Conservation (phyloP, 1,139 yeast genomes). For the Pichia sp. region DNA sequence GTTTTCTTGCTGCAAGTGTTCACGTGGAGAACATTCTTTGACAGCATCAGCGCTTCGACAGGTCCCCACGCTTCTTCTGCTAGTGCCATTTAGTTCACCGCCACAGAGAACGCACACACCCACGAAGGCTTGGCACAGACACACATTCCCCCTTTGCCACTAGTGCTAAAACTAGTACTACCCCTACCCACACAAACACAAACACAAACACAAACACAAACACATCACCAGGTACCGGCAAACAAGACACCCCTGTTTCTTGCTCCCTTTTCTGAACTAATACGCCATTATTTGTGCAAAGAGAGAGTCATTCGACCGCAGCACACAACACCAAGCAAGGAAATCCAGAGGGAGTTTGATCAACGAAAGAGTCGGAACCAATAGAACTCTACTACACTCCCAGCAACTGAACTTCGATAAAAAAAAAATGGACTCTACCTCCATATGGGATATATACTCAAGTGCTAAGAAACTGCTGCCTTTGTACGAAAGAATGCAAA, state of each 20-base stretch:
- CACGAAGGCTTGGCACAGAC: background rate
- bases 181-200: background rate
- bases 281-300: no score
- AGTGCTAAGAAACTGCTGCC: constrained; percentile 32
- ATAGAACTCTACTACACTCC: no score
- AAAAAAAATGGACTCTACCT: constrained; percentile 26
- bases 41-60: background rate
- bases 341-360: no score
- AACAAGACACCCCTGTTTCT: no score
- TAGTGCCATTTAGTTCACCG: background rate
- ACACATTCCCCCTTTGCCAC: background rate
- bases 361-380: no score
- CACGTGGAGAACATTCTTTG: background rate
- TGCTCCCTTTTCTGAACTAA: no score
- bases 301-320: no score
- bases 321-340: no score
- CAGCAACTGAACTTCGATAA: no score
- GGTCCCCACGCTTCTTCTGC: background rate
- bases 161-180: background rate
- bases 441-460: constrained; percentile 34
- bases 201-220: background rate
- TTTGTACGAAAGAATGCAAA: constrained; percentile 32
- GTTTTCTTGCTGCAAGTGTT: background rate
- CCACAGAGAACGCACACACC: background rate
- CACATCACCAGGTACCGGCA: background rate